Percentiles rank a stretch among this genome's conserved stretches.
Evolutionary conservation across 306 rosid species (phyloP).

Genomic region (Cajanus cajan): DNA sequence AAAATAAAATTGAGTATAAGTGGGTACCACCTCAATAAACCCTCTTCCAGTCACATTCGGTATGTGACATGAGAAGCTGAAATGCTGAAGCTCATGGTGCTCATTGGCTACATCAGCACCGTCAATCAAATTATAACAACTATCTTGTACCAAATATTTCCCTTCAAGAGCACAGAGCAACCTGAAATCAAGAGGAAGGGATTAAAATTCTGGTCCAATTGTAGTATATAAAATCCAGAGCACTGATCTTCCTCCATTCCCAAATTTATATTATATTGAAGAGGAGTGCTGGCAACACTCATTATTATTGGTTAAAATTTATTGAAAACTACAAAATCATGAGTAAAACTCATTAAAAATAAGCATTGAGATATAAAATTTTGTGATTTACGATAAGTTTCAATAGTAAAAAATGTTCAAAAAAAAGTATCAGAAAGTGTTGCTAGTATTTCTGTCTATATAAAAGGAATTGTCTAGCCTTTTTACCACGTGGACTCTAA

Average conservation of each 20-base stretch:
- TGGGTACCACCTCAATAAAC: constrained; percentile 67
- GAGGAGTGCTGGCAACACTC: too few relatives aligned
- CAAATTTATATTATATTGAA: neutral
- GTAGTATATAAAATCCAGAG: constrained; percentile 19
- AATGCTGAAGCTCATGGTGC: constrained; percentile 43
- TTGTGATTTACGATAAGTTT: too few relatives aligned
- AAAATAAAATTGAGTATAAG: neutral
- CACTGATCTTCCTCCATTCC: neutral
- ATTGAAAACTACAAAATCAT: too few relatives aligned
- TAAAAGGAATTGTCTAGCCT: neutral
- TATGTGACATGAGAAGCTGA: constrained; percentile 63
- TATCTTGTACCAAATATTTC: constrained; percentile 63
- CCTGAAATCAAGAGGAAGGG: constrained; percentile 53
- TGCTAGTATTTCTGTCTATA: neutral
- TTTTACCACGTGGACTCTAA: neutral
- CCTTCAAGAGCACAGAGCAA: constrained; percentile 88
- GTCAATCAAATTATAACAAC: constrained; percentile 55
- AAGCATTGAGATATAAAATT: too few relatives aligned
- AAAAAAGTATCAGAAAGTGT: too few relatives aligned
- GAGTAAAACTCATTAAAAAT: too few relatives aligned
- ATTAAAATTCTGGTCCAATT: constrained; percentile 13
- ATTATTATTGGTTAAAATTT: too few relatives aligned
- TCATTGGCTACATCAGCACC: constrained; percentile 34
- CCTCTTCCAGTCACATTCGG: constrained; percentile 77
- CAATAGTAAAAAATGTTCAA: too few relatives aligned